Evolutionary conservation across 176 grass and related monocot genomes (phyloP), one percentile per base, ranked within the genome.

Genomic region (Ananas comosus): DNA sequence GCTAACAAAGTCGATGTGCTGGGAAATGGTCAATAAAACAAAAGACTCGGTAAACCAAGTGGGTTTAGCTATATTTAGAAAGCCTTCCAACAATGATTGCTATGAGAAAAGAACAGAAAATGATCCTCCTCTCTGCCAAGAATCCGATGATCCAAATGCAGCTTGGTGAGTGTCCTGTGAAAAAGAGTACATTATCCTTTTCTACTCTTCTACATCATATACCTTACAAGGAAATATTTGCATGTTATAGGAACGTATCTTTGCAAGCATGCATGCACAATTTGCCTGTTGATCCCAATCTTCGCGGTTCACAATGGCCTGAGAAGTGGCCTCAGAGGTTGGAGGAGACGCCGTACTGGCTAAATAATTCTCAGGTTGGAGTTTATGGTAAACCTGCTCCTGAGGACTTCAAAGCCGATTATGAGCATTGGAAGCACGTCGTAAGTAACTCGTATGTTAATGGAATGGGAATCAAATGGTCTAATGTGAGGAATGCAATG

Each of bases 331-430:
- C 90, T 42, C 74, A 79, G 68, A 74, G 95, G 76, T 6, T 76
- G 57, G 72, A 66, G 69, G 85, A 79, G 67, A 53, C 67, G 16
- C 95, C 95, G 0, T 91, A 94, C 63, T 99, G 95, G 95, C 65
- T 99, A 29, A 81, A 84, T 77, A 73, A 72, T 9, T 78, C 82
- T 5, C 90, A 99, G 76, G 83, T 85, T 19, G 95, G 90, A 12
- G 95, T 99, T 17, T 99, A 99, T 75, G 90, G 95, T 25, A 99
- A 93, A 70, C 85, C 87, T 57, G 90, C 80, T 9, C 94, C 87
- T 0, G 80, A 88, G 17, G 95, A 99, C 80, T 99, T 94, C 51
- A 82, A 53, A 69, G 78, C 79, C 24, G 90, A 94, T 58, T 72
- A 80, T 72, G 69, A 57, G 71, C 95, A 93, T 66, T 99, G 95